phyloP scores from a whole-genome alignment of 106 monocot species.

The Dendrobium huoshanense region DNA sequence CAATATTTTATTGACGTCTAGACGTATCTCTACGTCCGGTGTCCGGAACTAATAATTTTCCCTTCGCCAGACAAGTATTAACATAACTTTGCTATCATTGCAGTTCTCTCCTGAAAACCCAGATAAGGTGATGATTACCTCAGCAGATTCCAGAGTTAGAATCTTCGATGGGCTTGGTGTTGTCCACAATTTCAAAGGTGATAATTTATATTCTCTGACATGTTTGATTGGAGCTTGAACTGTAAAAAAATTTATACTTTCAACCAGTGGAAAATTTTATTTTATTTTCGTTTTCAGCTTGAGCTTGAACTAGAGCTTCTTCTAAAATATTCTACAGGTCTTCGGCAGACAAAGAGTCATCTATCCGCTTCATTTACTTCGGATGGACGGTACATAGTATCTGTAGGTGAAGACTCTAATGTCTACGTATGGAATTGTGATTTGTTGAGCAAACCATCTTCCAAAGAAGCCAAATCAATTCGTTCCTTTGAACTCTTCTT shows the following conservation, averaged over 20 bases:
- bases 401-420: constrained; percentile 54
- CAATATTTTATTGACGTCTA: no score
- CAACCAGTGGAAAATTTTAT: no score
- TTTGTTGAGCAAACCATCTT: constrained; percentile 5
- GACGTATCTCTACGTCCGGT: no score
- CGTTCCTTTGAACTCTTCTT: constrained; percentile 60
- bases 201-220: neutral
- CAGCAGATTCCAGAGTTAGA: constrained; percentile 60
- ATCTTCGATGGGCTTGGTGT: constrained; percentile 47
- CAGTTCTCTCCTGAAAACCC: constrained; percentile 60
- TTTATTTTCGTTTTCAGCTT: no score
- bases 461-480: constrained; percentile 29
- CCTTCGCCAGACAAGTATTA: neutral
- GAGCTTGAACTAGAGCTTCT: neutral
- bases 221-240: no score
- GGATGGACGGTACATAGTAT: constrained; percentile 73
- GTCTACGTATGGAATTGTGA: constrained; percentile 73
- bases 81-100: neutral
- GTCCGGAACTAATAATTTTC: no score
- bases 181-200: constrained; percentile 72
- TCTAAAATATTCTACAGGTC: constrained; percentile 28
- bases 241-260: no score
- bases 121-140: constrained; percentile 53
- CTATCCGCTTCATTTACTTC: constrained; percentile 66
- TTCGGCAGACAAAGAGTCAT: constrained; percentile 47